phyloP scores from a whole-genome alignment of 1,284 basidiomycete species.

The Marasmius oreades region DNA sequence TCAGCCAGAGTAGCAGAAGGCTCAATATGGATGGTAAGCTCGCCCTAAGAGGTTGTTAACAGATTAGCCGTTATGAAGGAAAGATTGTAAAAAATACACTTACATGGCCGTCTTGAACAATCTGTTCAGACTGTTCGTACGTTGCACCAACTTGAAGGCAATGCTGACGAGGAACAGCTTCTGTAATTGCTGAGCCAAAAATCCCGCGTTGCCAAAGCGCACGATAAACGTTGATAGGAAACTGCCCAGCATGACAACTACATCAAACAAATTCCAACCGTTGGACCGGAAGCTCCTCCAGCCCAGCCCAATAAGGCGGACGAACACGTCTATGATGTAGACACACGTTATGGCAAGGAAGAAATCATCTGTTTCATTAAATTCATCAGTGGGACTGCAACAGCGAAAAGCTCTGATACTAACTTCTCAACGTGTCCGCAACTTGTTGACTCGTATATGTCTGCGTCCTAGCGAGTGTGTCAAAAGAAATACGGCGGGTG shows the following conservation, averaged over 20 bases:
- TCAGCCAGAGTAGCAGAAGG: conserved; percentile 86
- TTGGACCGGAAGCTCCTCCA: conserved; percentile 83
- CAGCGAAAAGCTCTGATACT: conserved; percentile 21
- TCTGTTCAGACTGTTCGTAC: conserved; percentile 88
- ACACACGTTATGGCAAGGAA: conserved; percentile 75
- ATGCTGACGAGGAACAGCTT: conserved; percentile 95
- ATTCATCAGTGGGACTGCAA: conserved; percentile 12
- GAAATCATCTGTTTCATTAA: conserved; percentile 57
- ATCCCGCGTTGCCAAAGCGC: conserved; percentile 52
- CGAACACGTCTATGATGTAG: conserved; percentile 76
- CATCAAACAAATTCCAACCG: conserved; percentile 92
- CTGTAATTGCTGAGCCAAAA: conserved; percentile 72
- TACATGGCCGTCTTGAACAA: conserved; percentile 96
- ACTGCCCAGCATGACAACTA: conserved; percentile 80
- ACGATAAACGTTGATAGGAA: conserved; percentile 83
- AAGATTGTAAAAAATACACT: conserved; percentile 27
- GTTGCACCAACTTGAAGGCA: conserved; percentile 92
- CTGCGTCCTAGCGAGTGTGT: conserved; percentile 62
- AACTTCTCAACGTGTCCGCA: conserved; percentile 68
- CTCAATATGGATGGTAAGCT: conserved; percentile 88
- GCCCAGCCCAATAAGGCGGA: conserved; percentile 84
- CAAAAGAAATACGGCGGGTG: background rate
- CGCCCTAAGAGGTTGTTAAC: conserved; percentile 46
- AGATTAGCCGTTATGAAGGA: conserved; percentile 1
- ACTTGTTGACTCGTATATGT: conserved; percentile 59